Evolutionary conservation across 129 eudicot genomes (phyloP), one percentile per base, ranked within the genome.

Genomic region (Heracleum sosnowskyi): DNA sequence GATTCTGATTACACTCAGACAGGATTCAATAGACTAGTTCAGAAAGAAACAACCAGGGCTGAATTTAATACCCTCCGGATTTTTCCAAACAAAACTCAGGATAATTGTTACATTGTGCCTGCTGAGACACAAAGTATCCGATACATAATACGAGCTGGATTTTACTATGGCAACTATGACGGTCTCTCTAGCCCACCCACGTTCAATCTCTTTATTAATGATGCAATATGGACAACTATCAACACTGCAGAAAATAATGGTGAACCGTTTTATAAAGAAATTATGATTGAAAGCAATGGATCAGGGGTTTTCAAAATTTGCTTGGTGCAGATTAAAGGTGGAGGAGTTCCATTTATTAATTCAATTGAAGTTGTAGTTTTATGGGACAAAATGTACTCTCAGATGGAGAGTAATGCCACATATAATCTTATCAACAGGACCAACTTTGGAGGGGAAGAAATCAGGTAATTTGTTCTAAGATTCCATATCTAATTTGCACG

Each of bases 361-460:
- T 75, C 34, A 11, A 46, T 47, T 40, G 78, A 42, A 60, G 62
- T 22, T 31, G 28, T 47, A 42, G 37, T 39, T 35, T 39, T 69
- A 17, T 35, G 45, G 74, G 42, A 17, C n/a, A 35, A 69, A 33
- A 29, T 69, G 44, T 69, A 35, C 11, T 39, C 74, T n/a, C 15
- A 31, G 24, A 66, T 66, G 72, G 72, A 66, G 60, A 46, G 53
- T 46, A 46, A 44, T 46, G 22, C 53, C 22, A 46, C 53, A 46
- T 46, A 46, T 46, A 46, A 46, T 13, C 53, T 46, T 46, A 46
- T 46, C 53, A 46, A 46, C 4, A 2, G 22, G 53, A 46, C 53
- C 77, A 74, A 74, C 77, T 18, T 45, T 45, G 77, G 77, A 26
- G 77, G 77, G 37, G n/a, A 45, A 6, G 77, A 74, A 74, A 44